phyloP scores from a whole-genome alignment of 2,329 filamentous ascomycete species.

The Aspergillus clavatus region DNA sequence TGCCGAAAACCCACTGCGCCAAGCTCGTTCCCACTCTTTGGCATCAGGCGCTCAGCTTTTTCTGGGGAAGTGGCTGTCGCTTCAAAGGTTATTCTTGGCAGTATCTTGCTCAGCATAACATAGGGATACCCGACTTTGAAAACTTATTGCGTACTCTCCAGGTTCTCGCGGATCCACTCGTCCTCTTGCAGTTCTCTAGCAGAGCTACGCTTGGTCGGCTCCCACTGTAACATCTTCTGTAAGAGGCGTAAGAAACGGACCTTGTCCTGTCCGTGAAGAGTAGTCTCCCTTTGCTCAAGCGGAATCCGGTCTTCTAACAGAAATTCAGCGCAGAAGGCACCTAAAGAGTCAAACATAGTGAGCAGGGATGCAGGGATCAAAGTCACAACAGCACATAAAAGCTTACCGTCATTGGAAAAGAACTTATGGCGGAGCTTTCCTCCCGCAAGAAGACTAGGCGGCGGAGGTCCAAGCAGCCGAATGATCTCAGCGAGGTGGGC shows the following conservation, averaged over 20 bases:
- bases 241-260: slow-evolving; percentile 29
- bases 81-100: no score
- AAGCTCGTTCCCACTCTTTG: no score
- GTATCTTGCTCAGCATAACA: no score
- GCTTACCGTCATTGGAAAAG: slow-evolving; percentile 37
- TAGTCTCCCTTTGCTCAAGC: slow-evolving; percentile 37
- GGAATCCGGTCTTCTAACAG: slow-evolving; percentile 19
- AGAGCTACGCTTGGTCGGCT: slow-evolving; percentile 26
- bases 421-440: slow-evolving; percentile 34
- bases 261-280: slow-evolving; percentile 32
- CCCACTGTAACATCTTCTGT: slow-evolving; percentile 37
- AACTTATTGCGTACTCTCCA: no score
- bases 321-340: slow-evolving; percentile 21
- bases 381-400: no score
- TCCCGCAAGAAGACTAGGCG: slow-evolving; percentile 30
- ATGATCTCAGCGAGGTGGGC: slow-evolving; percentile 50
- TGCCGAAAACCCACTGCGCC: no score
- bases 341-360: slow-evolving; percentile 17
- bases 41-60: no score
- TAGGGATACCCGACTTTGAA: no score
- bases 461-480: slow-evolving; percentile 43
- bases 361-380: not conserved
- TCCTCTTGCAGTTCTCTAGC: slow-evolving; percentile 26
- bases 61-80: no score
- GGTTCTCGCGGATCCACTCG: slow-evolving; percentile 17